Conservation (phyloP, 2,329 filamentous ascomycete species). For the Colletotrichum gigasporum region DNA sequence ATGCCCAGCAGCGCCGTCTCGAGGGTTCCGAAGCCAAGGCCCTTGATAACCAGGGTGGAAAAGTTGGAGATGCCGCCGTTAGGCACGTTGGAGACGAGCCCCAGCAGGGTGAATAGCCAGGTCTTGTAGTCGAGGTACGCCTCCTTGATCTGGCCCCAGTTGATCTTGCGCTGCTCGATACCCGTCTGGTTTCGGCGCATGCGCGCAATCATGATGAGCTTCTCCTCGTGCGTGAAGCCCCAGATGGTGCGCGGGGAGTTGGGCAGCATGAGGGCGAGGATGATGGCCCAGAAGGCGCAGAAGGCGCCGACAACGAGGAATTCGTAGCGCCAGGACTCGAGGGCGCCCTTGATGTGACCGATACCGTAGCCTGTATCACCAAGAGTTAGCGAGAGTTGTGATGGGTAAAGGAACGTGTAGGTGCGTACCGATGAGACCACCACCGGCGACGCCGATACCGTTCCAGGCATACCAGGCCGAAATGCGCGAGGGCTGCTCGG, state of each 20-base stretch:
- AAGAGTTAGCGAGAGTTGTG: neutral
- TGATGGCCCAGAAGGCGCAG: conserved; percentile 67
- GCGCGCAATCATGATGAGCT: conserved; percentile 63
- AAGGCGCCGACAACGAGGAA: conserved; percentile 71
- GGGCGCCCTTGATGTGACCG: conserved; percentile 64
- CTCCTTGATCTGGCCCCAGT: conserved; percentile 63
- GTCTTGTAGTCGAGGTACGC: conserved; percentile 67
- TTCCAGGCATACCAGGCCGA: conserved; percentile 69
- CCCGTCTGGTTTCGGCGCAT: conserved; percentile 67
- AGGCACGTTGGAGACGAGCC: conserved; percentile 60
- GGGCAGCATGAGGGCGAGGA: conserved; percentile 65
- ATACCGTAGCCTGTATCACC: conserved; percentile 59
- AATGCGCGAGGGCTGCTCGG: conserved; percentile 69
- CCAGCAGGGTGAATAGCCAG: conserved; percentile 65
- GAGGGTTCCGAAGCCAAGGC: conserved; percentile 60
- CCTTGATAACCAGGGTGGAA: conserved; percentile 66
- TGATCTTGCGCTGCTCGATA: conserved; percentile 64
- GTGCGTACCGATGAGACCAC: conserved; percentile 52
- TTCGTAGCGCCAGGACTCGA: conserved; percentile 73
- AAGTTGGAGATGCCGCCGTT: conserved; percentile 71
- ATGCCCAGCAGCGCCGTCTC: conserved; percentile 49
- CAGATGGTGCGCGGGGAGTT: conserved; percentile 65
- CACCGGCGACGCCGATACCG: conserved; percentile 66
- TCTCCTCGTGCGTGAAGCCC: conserved; percentile 59
- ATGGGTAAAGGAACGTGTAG: too few species aligned